A percentile compares a stretch with the other conserved stretches of the same genome.
These are phyloP conservation scores for Cutaneotrichosporon sp. DNA, from an alignment of 1,284 basidiomycete species.

Conservation along the genomic window DNA sequence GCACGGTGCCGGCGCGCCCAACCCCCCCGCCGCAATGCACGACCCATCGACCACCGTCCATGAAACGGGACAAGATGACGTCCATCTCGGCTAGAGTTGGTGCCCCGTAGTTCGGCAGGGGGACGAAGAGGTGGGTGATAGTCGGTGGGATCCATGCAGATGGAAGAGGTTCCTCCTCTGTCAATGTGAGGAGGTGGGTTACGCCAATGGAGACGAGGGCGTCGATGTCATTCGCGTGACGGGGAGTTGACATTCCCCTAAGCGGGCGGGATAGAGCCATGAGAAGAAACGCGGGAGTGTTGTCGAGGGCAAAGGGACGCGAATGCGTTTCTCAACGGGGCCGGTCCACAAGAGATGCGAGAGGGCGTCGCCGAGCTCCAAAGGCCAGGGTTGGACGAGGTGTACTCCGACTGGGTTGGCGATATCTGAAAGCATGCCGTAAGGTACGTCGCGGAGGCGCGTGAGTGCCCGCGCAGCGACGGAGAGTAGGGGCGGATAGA, in stretches of 20 bases:
- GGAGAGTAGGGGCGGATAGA: conserved; percentile 43
- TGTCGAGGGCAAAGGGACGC: conserved; percentile 40
- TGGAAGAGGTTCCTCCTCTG: conserved; percentile 60
- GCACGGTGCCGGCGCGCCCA: conserved; percentile 63
- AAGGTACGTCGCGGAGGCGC: conserved; percentile 42
- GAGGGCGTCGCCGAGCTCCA: conserved; percentile 43
- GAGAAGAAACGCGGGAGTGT: conserved; percentile 61
- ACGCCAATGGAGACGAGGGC: conserved; percentile 58
- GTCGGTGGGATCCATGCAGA: conserved; percentile 57
- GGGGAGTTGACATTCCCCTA: conserved; percentile 64
- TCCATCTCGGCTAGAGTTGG: conserved; percentile 65
- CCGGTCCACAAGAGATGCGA: conserved; percentile 22
- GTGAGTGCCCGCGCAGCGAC: neutral
- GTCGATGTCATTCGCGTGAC: conserved; percentile 58
- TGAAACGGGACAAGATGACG: conserved; percentile 57
- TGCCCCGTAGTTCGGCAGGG: conserved; percentile 59
- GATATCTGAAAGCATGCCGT: conserved; percentile 56
- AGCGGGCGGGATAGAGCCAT: conserved; percentile 61
- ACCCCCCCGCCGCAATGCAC: conserved; percentile 66
- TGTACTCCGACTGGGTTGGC: conserved; percentile 24
- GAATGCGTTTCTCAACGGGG: conserved; percentile 20
- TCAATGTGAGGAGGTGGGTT: conserved; percentile 62
- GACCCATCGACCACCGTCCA: conserved; percentile 57
- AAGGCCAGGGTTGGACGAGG: conserved; percentile 57
- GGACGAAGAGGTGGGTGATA: conserved; percentile 61